Evolutionary conservation across 2,329 filamentous ascomycete genomes (phyloP).

Genomic region (Raffaelea ambrosiae): DNA sequence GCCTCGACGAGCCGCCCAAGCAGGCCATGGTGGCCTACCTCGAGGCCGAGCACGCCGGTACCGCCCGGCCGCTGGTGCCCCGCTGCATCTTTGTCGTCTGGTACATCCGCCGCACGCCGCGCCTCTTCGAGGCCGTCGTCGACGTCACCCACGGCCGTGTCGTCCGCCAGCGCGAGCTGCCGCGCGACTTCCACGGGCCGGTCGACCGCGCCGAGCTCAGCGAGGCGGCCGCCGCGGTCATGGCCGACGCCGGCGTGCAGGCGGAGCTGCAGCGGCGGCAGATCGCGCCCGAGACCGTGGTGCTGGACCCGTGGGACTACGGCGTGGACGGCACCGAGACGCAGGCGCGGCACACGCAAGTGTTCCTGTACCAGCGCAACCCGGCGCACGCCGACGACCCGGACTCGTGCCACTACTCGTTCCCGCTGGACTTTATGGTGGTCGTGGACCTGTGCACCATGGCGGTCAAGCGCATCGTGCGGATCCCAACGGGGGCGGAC

Average conservation of each 20-base stretch:
- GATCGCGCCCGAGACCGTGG: conserved; percentile 48
- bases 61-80: not conserved
- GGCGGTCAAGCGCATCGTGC: conserved; percentile 30
- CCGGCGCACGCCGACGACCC: conserved; percentile 48
- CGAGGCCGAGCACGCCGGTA: not conserved
- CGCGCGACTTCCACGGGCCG: conserved; percentile 49
- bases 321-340: conserved; percentile 36
- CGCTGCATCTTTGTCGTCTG: not conserved
- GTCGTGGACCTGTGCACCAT: conserved; percentile 44
- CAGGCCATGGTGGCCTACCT: not conserved
- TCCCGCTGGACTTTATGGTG: conserved; percentile 46
- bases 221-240: conserved; percentile 43
- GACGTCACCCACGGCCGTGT: conserved; percentile 41
- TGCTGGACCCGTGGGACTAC: conserved; percentile 58
- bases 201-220: conserved; percentile 53
- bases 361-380: conserved; percentile 58
- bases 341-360: conserved; percentile 36
- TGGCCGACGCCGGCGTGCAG: conserved; percentile 47
- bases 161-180: conserved; percentile 48
- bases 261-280: conserved; percentile 53
- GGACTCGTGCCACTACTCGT: conserved; percentile 53
- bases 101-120: conserved; percentile 29
- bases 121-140: conserved; percentile 48
- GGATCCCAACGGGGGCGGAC: conserved; percentile 40
- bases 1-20: conserved; percentile 2